Base-by-base conservation (phyloP, 2,329 filamentous ascomycete genomes). In the Mycosphaerelloides madeirae region DNA sequence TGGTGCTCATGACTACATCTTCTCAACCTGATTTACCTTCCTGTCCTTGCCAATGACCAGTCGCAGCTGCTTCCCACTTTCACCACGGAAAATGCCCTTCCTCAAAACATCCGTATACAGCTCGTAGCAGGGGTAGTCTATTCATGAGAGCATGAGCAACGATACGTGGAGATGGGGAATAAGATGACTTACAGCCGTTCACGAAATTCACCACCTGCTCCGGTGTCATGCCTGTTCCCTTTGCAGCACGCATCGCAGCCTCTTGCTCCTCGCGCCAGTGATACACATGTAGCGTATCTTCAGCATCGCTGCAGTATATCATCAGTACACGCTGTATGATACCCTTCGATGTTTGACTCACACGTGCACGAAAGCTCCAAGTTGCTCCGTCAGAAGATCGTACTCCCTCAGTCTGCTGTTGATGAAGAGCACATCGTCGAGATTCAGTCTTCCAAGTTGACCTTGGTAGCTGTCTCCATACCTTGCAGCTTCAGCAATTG, bases 251-350 rank as follows among this genome's bases (percentile, higher is more conserved):
- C 57, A 95, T 72, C 46, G 77, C 77, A 37, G 77, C 76, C 67
- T 95, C 89, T 67, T 95, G 87, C 68, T 95, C 75, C 55, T 82
- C 70, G 12, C 89, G 80, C 90, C 90, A 95, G 49, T 77, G 78
- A 58, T 95, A 95, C 41, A 95, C 90, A 60, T 81, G 90, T 39
- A 74, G 72, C 3, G 80, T 74, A 54, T 93, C 73, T 55, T 85
- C 77, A 5, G 89, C 85, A 59, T 95, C 83, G 43, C 72, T 75
- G 35, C 12, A 43, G 13, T 8, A 29, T 3, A 7, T 15, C 16
- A 19, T 42, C 19, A 42, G 40, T 19, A 28, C 14, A 8, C 18
- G 25, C 35, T 7, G 11, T 7, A 15, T n/a, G 19, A 34, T 12
- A 5, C 8, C 32, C 11, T 3, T 34, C 6, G 6, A 15, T 8